Evolutionary conservation across 139 green algal genomes (phyloP).

Genomic region (Tetratostichococcus sp.): DNA sequence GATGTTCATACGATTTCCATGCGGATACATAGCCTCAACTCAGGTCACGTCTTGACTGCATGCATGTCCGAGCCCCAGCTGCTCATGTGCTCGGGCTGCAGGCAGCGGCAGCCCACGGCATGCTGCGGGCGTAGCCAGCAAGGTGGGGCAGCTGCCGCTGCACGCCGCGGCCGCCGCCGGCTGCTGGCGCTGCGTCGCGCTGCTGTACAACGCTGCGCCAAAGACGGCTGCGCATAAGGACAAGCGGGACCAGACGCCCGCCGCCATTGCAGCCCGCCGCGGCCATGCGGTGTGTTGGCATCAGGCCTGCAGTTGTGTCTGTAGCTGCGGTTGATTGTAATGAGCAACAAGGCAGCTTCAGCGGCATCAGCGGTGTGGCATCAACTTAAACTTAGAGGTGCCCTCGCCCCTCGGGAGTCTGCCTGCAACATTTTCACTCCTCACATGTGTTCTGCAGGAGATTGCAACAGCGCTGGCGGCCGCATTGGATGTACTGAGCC

Average conservation of each 20-base stretch:
- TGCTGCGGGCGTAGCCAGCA: neutral
- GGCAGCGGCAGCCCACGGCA: neutral
- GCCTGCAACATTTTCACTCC: too few species aligned
- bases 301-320: too few species aligned
- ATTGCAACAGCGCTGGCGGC: conserved; percentile 10
- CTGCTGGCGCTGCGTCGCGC: conserved; percentile 5
- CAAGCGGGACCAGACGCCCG: conserved; percentile 38
- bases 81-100: neutral
- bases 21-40: too few species aligned
- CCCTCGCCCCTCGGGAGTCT: too few species aligned
- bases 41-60: too few species aligned
- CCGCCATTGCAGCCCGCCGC: conserved; percentile 29
- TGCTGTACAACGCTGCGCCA: conserved; percentile 21
- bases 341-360: too few species aligned
- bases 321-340: too few species aligned
- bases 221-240: conserved; percentile 4
- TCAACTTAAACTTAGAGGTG: too few species aligned
- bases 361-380: too few species aligned
- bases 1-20: too few species aligned
- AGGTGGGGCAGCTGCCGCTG: conserved; percentile 43
- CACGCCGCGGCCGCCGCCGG: conserved; percentile 53
- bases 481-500: neutral
- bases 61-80: too few species aligned
- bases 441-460: conserved; percentile 6
- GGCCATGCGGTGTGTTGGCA: conserved; percentile 21